phyloP scores from a whole-genome alignment of 2,329 filamentous ascomycete species.

The Pseudogymnoascus sp. region DNA sequence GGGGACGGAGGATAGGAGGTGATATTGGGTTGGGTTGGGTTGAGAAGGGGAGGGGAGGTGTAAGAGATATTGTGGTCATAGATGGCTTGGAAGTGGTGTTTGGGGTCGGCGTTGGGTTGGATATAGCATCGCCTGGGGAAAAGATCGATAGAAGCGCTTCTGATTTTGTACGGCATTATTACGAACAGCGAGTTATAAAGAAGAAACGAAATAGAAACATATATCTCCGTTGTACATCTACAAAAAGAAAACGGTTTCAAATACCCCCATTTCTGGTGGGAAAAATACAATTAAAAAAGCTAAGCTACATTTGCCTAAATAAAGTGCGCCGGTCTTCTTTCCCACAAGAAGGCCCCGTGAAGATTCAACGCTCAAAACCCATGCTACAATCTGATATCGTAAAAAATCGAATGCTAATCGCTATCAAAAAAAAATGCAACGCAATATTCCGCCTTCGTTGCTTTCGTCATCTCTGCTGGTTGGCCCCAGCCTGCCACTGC shows the following conservation, averaged over 20 bases:
- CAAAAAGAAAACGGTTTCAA: neutral
- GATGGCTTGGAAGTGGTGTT: neutral
- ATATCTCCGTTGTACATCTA: neutral
- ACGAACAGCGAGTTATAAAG: neutral
- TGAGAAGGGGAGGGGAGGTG: constrained; percentile 18
- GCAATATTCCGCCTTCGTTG: neutral
- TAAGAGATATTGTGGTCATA: constrained; percentile 3
- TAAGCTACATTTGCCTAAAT: neutral
- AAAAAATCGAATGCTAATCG: constrained; percentile 6
- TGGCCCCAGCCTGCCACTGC: constrained; percentile 22
- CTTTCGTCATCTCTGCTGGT: neutral
- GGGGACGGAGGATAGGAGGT: neutral
- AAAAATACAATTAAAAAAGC: neutral
- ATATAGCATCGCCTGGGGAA: neutral
- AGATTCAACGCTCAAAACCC: neutral
- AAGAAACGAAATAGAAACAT: neutral
- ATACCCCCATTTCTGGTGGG: neutral
- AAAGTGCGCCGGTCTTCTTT: neutral
- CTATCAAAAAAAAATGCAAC: constrained; percentile 2
- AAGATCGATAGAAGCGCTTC: neutral
- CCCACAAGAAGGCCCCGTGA: neutral
- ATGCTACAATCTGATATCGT: neutral
- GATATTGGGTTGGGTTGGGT: constrained; percentile 11
- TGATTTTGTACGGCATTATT: neutral
- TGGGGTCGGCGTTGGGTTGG: constrained; percentile 4